Conservation (phyloP, 352 stramenopile species). For the Globisporangium viniferum region DNA sequence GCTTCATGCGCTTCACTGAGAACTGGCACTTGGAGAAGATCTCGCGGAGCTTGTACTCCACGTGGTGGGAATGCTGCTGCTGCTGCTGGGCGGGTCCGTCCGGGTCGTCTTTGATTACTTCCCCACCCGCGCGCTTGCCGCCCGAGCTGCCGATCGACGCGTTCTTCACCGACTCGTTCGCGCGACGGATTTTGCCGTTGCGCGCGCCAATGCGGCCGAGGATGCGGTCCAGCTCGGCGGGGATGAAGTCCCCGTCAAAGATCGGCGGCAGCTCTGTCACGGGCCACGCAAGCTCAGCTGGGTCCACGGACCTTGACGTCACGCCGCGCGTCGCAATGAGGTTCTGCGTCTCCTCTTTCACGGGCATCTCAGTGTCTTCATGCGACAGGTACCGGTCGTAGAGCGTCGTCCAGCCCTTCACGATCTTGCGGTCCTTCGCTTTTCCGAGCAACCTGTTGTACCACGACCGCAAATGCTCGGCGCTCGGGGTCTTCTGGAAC, state of each 20-base stretch:
- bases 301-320: constrained; percentile 74
- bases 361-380: constrained; percentile 19
- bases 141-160: constrained; percentile 31
- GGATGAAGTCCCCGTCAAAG: constrained; percentile 83
- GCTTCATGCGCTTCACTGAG: constrained; percentile 62
- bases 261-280: constrained; percentile 54
- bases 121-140: constrained; percentile 39
- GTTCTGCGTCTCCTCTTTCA: constrained; percentile 23
- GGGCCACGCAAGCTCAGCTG: constrained; percentile 86
- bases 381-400: constrained; percentile 65
- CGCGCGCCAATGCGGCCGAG: constrained; percentile 54
- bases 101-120: constrained; percentile 47
- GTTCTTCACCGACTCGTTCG: constrained; percentile 39
- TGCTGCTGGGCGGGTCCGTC: not conserved
- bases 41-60: constrained; percentile 66
- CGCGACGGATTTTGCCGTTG: constrained; percentile 62
- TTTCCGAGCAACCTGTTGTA: constrained; percentile 89
- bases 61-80: constrained; percentile 17
- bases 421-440: constrained; percentile 57
- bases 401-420: constrained; percentile 61
- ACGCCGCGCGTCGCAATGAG: constrained; percentile 53
- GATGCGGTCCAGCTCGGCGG: constrained; percentile 72
- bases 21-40: constrained; percentile 61
- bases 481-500: constrained; percentile 94
- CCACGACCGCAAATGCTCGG: constrained; percentile 92